Conservation (phyloP, 768 basidiomycete species). For the Podaxis sp. region DNA sequence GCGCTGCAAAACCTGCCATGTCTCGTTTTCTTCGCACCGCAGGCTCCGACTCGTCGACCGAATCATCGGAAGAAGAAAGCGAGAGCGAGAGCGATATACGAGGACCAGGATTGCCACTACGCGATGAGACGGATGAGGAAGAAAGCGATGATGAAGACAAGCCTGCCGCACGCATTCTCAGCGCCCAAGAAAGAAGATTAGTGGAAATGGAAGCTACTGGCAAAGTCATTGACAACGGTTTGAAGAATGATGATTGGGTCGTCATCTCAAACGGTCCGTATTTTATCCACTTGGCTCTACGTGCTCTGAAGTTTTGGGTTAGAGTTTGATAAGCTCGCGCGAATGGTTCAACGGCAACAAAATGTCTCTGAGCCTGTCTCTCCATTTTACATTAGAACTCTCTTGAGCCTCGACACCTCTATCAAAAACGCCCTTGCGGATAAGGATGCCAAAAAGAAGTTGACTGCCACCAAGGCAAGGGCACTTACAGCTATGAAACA, state of each 20-base stretch:
- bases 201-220: conserved; percentile 95
- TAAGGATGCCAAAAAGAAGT: conserved; percentile 93
- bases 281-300: neutral
- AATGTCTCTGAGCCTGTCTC: conserved; percentile 86
- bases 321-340: conserved; percentile 93
- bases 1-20: conserved; percentile 61
- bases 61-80: conserved; percentile 55
- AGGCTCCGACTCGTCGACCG: conserved; percentile 54
- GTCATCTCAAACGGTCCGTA: conserved; percentile 79
- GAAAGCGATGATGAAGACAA: conserved; percentile 69
- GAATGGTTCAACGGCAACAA: conserved; percentile 86
- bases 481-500: conserved; percentile 98
- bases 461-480: conserved; percentile 91
- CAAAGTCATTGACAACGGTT: conserved; percentile 89
- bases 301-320: conserved; percentile 23
- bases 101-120: conserved; percentile 22
- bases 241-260: conserved; percentile 97
- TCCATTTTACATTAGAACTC: conserved; percentile 77
- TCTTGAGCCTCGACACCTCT: conserved; percentile 71
- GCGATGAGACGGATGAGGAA: conserved; percentile 33
- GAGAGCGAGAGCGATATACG: conserved; percentile 51
- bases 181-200: conserved; percentile 87
- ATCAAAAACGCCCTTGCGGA: conserved; percentile 74
- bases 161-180: conserved; percentile 72
- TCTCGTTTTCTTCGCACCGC: conserved; percentile 73